Conservation (phyloP, 495 filamentous ascomycete species). For the Letharia lupina region DNA sequence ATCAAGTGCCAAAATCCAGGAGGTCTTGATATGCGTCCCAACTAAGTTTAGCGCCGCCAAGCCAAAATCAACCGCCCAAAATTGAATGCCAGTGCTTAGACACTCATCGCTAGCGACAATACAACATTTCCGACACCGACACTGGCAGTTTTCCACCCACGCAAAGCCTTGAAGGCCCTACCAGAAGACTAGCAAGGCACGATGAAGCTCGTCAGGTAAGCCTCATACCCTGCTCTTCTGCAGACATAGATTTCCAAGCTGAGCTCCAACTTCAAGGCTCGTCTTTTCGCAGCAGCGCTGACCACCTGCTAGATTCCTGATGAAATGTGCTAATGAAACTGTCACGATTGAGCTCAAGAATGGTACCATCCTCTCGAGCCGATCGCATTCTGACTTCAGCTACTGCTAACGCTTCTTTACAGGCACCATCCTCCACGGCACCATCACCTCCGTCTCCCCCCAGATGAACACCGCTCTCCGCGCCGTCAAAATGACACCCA, state of each 20-base stretch:
- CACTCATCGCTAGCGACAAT: neutral
- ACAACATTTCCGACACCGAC: neutral
- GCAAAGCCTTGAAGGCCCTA: neutral
- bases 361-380: conserved; percentile 45
- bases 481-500: conserved; percentile 88
- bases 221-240: conserved; percentile 23
- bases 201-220: conserved; percentile 99
- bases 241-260: conserved; percentile 31
- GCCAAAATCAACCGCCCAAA: neutral
- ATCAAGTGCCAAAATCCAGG: too few relatives aligned
- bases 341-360: conserved; percentile 98
- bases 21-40: neutral
- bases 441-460: conserved; percentile 87
- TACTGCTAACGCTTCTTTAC: conserved; percentile 14
- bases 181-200: conserved; percentile 29
- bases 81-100: neutral
- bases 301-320: conserved; percentile 64
- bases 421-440: conserved; percentile 94
- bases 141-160: neutral
- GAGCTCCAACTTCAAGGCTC: conserved; percentile 30
- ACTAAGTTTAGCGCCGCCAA: neutral
- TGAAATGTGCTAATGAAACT: conserved; percentile 98
- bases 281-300: conserved; percentile 12
- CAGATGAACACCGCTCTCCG: conserved; percentile 95
- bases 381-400: conserved; percentile 3